Conservation (phyloP, 2,329 filamentous ascomycete species). For the Trichoderma cornu-damae region DNA sequence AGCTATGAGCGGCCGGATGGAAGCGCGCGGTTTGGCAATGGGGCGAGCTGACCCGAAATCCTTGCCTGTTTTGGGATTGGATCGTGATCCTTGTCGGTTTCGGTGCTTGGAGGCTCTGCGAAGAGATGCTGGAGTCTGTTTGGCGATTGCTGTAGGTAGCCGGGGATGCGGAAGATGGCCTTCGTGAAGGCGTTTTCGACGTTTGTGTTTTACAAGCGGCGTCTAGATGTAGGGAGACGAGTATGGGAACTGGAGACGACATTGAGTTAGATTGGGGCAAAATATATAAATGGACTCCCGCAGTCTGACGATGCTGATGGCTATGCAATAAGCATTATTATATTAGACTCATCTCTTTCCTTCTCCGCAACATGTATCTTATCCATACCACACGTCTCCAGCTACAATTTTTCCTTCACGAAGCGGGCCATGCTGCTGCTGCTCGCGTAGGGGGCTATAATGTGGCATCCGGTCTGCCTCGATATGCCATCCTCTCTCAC, state of each 20-base stretch:
- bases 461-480: neutral
- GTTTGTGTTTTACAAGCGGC: neutral
- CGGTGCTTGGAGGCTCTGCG: neutral
- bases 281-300: neutral
- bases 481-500: conserved; percentile 31
- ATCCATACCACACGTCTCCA: conserved; percentile 22
- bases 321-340: no score
- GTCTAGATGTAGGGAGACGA: neutral
- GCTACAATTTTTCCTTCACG: no score
- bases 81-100: neutral
- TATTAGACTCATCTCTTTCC: neutral
- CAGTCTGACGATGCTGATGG: no score
- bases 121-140: neutral
- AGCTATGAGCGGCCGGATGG: neutral
- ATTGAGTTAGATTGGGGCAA: neutral
- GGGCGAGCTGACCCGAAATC: neutral
- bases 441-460: no score
- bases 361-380: conserved; percentile 22
- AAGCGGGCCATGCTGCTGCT: no score
- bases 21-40: neutral
- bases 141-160: neutral
- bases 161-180: neutral
- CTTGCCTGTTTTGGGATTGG: neutral
- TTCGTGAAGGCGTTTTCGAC: neutral
- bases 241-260: neutral